phyloP scores from a whole-genome alignment of 306 rosid species.

The Amphicarpaea edgeworthii region DNA sequence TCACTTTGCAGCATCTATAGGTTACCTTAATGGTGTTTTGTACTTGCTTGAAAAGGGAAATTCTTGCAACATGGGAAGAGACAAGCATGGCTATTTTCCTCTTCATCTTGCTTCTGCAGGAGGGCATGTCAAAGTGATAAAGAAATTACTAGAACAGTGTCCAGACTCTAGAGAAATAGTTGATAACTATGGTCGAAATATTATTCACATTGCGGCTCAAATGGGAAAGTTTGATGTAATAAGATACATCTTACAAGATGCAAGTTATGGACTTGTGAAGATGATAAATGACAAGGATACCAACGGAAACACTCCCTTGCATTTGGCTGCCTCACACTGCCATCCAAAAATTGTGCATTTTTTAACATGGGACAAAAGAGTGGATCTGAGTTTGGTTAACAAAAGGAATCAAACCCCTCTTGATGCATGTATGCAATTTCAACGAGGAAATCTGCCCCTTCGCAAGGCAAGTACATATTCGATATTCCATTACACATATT shows the following conservation, averaged over 20 bases:
- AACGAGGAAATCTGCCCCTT: not conserved
- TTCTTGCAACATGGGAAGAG: not conserved
- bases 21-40: conserved; percentile 8
- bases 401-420: conserved; percentile 3
- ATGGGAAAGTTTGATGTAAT: no score
- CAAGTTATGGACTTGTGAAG: not conserved
- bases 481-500: no score
- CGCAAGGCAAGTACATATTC: not conserved
- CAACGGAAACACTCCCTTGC: conserved; percentile 39
- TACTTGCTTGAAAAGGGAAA: not conserved
- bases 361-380: conserved; percentile 33
- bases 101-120: not conserved
- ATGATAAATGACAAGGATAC: conserved; percentile 24
- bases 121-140: not conserved
- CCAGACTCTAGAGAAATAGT: conserved; percentile 1
- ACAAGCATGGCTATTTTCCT: not conserved
- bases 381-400: not conserved
- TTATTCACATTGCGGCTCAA: no score
- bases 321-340: conserved; percentile 14
- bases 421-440: not conserved
- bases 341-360: conserved; percentile 26
- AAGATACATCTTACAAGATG: no score
- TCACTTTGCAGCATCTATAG: no score
- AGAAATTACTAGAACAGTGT: not conserved
- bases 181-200: not conserved